Conservation (phyloP, 495 filamentous ascomycete species). For the Penicillium bialowiezense region DNA sequence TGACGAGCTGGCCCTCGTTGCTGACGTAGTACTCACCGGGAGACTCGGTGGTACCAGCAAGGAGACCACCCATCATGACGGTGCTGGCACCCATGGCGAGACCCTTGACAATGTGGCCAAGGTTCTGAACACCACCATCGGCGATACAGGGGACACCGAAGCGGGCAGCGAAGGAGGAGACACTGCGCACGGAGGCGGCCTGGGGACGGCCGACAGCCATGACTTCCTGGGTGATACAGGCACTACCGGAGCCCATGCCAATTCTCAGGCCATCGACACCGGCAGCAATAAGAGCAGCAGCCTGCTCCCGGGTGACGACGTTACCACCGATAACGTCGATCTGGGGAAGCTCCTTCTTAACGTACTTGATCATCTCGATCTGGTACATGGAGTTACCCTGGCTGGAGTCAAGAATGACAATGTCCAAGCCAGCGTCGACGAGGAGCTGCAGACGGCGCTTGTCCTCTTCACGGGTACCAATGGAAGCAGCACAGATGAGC, state of each 20-base stretch:
- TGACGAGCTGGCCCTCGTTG: constrained; percentile 93
- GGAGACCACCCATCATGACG: constrained; percentile 98
- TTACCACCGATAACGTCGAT: constrained; percentile 97
- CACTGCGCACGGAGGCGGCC: constrained; percentile 85
- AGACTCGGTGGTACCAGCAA: constrained; percentile 96
- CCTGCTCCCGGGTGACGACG: constrained; percentile 94
- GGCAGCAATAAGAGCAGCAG: constrained; percentile 85
- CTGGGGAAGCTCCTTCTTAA: constrained; percentile 79
- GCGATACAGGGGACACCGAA: constrained; percentile 99
- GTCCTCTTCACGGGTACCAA: constrained; percentile 91
- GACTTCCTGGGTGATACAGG: constrained; percentile 99
- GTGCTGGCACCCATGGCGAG: constrained; percentile 90
- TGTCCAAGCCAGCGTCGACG: constrained; percentile 91
- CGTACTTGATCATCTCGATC: constrained; percentile 92
- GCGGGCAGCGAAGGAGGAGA: constrained; percentile 79
- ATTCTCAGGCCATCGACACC: constrained; percentile 96
- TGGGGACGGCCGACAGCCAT: constrained; percentile 98
- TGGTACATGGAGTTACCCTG: constrained; percentile 98
- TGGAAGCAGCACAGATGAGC: constrained; percentile 90
- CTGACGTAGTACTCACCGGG: constrained; percentile 96
- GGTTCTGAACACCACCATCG: constrained; percentile 96
- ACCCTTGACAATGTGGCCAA: constrained; percentile 98
- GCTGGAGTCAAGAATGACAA: constrained; percentile 91
- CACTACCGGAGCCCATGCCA: constrained; percentile 96
- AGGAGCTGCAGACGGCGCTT: constrained; percentile 82